A percentile compares a stretch with the other conserved stretches of the same genome.
Evolutionary conservation across 2,329 filamentous ascomycete genomes (phyloP).

Genomic region (Calycina marina): DNA sequence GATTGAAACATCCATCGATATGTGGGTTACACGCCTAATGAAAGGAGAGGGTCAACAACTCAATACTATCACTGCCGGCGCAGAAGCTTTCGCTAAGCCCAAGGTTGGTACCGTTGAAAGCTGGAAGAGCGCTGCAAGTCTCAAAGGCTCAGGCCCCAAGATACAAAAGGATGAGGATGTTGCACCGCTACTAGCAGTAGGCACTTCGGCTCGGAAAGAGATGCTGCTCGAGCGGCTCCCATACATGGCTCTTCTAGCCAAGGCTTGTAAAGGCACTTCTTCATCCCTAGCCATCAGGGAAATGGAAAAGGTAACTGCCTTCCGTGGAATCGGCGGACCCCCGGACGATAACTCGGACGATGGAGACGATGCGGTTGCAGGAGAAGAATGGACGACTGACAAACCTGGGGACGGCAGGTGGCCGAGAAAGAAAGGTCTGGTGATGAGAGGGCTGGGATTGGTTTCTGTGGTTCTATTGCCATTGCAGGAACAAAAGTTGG

Average conservation of each 20-base stretch:
- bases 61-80: slow-evolving; percentile 29
- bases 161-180: slow-evolving; percentile 16
- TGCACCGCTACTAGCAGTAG: slow-evolving; percentile 39
- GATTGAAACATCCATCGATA: slow-evolving; percentile 55
- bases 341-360: slow-evolving; percentile 31
- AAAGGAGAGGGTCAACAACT: slow-evolving; percentile 32
- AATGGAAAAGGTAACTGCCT: slow-evolving; percentile 24
- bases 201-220: slow-evolving; percentile 50
- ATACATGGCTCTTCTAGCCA: slow-evolving; percentile 58
- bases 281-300: slow-evolving; percentile 24
- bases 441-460: slow-evolving; percentile 14
- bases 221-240: slow-evolving; percentile 76
- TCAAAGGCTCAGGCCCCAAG: slow-evolving; percentile 1
- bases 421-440: slow-evolving; percentile 31
- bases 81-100: slow-evolving; percentile 33
- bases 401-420: slow-evolving; percentile 38
- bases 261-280: slow-evolving; percentile 17
- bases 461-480: slow-evolving; percentile 9
- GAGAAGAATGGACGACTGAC: slow-evolving; percentile 46
- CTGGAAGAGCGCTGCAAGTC: slow-evolving; percentile 18
- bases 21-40: slow-evolving; percentile 49
- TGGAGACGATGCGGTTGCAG: slow-evolving; percentile 22
- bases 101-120: slow-evolving; percentile 22
- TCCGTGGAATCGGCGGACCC: slow-evolving; percentile 24
- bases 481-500: slow-evolving; percentile 42